A percentile compares a stretch with the other conserved stretches of the same genome.
Evolutionary conservation across 2,329 filamentous ascomycete genomes (phyloP).

Genomic region (Nectriaceae sp.): DNA sequence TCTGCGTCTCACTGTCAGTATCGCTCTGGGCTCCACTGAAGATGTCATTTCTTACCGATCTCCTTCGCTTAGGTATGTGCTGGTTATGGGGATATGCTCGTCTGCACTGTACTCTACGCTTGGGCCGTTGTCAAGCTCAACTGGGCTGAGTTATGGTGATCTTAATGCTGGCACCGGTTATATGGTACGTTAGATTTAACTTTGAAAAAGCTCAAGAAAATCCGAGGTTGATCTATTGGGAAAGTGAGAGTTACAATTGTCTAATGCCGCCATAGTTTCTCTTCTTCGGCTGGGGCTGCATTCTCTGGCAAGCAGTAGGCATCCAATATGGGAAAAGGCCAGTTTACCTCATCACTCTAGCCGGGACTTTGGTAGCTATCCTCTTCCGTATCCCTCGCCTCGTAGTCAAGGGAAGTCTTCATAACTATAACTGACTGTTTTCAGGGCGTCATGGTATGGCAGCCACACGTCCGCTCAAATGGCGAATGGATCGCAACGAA

Average conservation of each 20-base stretch:
- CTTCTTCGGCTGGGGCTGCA: background rate
- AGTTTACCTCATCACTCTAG: background rate
- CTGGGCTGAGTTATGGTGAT: background rate
- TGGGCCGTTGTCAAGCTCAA: background rate
- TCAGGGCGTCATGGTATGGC: slow-evolving; percentile 6
- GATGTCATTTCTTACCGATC: too few relatives aligned
- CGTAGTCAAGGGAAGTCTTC: too few relatives aligned
- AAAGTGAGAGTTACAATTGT: background rate
- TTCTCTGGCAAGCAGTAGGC: background rate
- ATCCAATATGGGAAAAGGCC: background rate
- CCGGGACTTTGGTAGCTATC: background rate
- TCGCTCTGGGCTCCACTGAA: too few relatives aligned
- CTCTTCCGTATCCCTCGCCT: background rate
- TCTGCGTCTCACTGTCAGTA: background rate
- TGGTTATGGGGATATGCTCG: background rate
- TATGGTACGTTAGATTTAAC: background rate
- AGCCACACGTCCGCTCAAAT: slow-evolving; percentile 3
- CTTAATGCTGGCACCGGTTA: background rate
- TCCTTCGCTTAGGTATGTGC: too few relatives aligned
- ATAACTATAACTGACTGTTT: too few relatives aligned
- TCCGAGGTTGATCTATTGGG: too few relatives aligned
- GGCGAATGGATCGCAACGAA: slow-evolving; percentile 6
- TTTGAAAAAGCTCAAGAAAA: too few relatives aligned
- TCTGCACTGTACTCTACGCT: background rate
- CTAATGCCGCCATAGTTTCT: background rate